phyloP scores from a whole-genome alignment of 2,329 filamentous ascomycete genomes.

The Calycina herbarum region DNA sequence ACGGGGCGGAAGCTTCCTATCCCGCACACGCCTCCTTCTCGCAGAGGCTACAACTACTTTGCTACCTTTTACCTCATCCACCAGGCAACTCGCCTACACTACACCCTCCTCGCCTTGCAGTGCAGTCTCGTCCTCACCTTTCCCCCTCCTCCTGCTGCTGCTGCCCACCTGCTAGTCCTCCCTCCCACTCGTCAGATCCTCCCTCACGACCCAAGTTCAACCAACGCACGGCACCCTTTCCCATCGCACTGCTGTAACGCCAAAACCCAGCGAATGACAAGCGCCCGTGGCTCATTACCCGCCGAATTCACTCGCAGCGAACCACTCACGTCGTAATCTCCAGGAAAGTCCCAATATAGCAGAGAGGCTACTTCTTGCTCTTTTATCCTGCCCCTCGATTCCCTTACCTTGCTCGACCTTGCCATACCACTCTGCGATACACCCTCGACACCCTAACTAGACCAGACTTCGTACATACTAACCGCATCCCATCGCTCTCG shows the following conservation, averaged over 20 bases:
- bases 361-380: constrained; percentile 8
- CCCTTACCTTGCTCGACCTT: constrained; percentile 28
- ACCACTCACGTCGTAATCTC: constrained; percentile 29
- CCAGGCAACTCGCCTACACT: background rate
- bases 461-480: background rate
- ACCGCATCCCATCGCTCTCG: background rate
- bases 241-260: constrained; percentile 21
- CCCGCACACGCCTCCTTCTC: constrained; percentile 1
- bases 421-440: constrained; percentile 19
- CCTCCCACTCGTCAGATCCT: background rate
- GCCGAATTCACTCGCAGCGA: constrained; percentile 18
- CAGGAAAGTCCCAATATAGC: constrained; percentile 26
- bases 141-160: background rate
- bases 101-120: background rate
- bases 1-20: background rate
- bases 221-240: constrained; percentile 7
- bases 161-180: background rate
- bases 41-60: background rate
- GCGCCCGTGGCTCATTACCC: constrained; percentile 23
- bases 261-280: constrained; percentile 25
- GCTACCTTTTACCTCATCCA: no score
- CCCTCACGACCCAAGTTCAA: background rate
- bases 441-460: constrained; percentile 3
- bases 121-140: background rate
- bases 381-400: background rate